These are phyloP conservation scores for Tuber microsphaerosporum DNA, from an alignment of 495 filamentous ascomycete species.

Conservation along the genomic window DNA sequence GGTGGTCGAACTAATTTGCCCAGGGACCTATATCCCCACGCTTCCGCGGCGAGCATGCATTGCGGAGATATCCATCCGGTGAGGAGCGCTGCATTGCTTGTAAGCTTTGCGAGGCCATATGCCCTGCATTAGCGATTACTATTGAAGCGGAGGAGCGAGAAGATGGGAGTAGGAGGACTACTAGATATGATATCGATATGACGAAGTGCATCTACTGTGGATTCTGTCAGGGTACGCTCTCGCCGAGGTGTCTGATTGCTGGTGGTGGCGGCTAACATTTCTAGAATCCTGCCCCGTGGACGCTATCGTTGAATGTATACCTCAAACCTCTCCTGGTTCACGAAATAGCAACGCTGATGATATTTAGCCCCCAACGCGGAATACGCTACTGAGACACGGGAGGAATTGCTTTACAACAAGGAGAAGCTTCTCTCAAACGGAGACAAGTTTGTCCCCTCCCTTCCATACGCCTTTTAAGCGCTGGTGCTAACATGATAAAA, in stretches of 20 bases:
- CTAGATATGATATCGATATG: slow-evolving; percentile 99
- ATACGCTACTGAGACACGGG: slow-evolving; percentile 93
- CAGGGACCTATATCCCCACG: slow-evolving; percentile 90
- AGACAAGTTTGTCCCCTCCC: slow-evolving; percentile 30
- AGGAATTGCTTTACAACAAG: slow-evolving; percentile 98
- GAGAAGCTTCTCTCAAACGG: slow-evolving; percentile 49
- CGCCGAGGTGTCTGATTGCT: neutral
- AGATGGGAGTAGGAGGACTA: slow-evolving; percentile 88
- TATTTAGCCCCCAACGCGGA: slow-evolving; percentile 76
- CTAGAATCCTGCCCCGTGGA: slow-evolving; percentile 91
- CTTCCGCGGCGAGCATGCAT: slow-evolving; percentile 94
- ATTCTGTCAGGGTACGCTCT: slow-evolving; percentile 64
- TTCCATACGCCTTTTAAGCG: neutral
- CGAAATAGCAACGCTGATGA: neutral
- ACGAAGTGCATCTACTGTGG: slow-evolving; percentile 99
- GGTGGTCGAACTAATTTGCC: slow-evolving; percentile 18
- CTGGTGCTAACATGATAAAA: neutral
- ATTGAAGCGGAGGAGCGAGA: slow-evolving; percentile 97
- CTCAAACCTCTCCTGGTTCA: neutral
- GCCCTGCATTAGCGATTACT: slow-evolving; percentile 92
- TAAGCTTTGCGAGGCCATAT: slow-evolving; percentile 95
- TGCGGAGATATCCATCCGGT: slow-evolving; percentile 89
- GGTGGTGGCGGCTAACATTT: neutral
- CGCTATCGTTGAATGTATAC: slow-evolving; percentile 83
- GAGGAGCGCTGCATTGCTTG: slow-evolving; percentile 99